A percentile compares a stretch with the other conserved stretches of the same genome.
These are phyloP conservation scores for Lentinula aciculospora DNA, from an alignment of 768 basidiomycete species.

Conservation along the genomic window DNA sequence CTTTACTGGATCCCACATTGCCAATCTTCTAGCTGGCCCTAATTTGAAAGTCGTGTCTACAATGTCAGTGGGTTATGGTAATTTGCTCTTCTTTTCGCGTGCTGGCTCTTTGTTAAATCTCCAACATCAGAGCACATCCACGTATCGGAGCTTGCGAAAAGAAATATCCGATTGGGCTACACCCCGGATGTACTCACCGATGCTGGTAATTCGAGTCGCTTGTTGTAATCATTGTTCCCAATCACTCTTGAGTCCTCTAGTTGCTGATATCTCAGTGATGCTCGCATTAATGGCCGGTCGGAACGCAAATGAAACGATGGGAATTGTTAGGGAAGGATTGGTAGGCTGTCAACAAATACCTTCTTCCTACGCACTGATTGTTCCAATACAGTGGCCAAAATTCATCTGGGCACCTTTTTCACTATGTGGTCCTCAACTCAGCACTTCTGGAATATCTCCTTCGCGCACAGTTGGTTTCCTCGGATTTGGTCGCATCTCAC, in stretches of 20 bases:
- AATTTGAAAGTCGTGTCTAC: slow-evolving; percentile 82
- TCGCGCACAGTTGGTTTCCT: slow-evolving; percentile 79
- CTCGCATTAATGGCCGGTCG: slow-evolving; percentile 90
- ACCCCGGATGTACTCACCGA: slow-evolving; percentile 93
- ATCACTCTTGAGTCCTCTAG: slow-evolving; percentile 29
- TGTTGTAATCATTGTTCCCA: too few species aligned
- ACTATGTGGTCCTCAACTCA: slow-evolving; percentile 80
- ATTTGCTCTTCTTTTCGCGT: slow-evolving; percentile 10
- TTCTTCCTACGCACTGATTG: neutral
- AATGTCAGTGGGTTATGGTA: slow-evolving; percentile 88
- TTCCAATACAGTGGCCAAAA: slow-evolving; percentile 61
- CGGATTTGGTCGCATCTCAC: slow-evolving; percentile 93
- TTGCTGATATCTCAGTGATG: slow-evolving; percentile 89
- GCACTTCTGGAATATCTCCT: slow-evolving; percentile 29
- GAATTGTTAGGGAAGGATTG: slow-evolving; percentile 63
- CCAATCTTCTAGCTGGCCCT: slow-evolving; percentile 53
- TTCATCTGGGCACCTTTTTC: slow-evolving; percentile 78
- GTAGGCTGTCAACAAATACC: slow-evolving; percentile 25
- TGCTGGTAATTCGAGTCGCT: too few species aligned
- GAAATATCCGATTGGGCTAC: slow-evolving; percentile 74
- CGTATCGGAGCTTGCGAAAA: slow-evolving; percentile 48
- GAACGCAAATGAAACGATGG: slow-evolving; percentile 60
- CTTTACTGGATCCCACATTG: neutral
- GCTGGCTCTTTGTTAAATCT: neutral
- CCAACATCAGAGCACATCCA: slow-evolving; percentile 73